Conservation (phyloP, 257 asterid species). For the Dorcoceras hygrometricum region DNA sequence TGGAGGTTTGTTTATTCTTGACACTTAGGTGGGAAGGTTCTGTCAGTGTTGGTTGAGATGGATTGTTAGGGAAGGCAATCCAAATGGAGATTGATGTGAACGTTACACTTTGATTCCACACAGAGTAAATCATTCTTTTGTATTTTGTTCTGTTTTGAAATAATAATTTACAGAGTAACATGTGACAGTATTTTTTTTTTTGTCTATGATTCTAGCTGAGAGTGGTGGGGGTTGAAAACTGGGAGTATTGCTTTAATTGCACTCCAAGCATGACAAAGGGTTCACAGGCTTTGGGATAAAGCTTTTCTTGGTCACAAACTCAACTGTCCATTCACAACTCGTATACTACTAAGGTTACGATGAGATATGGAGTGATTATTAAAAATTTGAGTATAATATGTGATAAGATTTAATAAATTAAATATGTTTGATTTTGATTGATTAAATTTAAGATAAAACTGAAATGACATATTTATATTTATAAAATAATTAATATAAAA, state of each 20-base stretch:
- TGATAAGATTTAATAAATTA: too few species aligned
- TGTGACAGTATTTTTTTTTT: not conserved
- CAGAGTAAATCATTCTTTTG: not conserved
- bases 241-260: constrained; percentile 43
- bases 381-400: too few species aligned
- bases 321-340: not conserved
- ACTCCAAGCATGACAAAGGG: constrained; percentile 44
- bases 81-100: constrained; percentile 26
- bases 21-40: constrained; percentile 38
- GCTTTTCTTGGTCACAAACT: constrained; percentile 29
- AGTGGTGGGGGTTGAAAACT: constrained; percentile 7
- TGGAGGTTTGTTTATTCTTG: constrained; percentile 15
- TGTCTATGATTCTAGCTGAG: too few species aligned
- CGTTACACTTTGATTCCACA: constrained; percentile 31
- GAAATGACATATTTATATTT: too few species aligned
- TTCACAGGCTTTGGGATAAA: constrained; percentile 28
- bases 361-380: too few species aligned
- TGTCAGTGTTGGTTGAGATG: constrained; percentile 45
- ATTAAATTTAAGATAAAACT: too few species aligned
- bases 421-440: too few species aligned
- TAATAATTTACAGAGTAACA: not conserved
- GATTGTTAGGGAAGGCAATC: constrained; percentile 28
- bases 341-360: too few species aligned
- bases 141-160: too few species aligned
- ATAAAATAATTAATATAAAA: too few species aligned